A percentile compares a stretch with the other conserved stretches of the same genome.
phyloP scores from a whole-genome alignment of 345 rosid genomes.

The Psidium guajava region DNA sequence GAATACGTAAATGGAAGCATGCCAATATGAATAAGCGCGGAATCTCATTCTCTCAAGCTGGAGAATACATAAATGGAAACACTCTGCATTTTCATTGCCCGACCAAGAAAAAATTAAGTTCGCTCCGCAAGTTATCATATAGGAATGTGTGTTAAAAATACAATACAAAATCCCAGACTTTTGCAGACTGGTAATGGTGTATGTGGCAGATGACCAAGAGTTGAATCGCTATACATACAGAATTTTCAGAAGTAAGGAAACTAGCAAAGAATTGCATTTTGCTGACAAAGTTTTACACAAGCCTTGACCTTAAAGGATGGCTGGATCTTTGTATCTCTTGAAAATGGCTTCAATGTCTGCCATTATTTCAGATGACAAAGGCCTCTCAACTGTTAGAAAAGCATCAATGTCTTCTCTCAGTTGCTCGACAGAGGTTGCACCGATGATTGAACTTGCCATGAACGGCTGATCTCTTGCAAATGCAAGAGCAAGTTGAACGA shows the following conservation, averaged over 20 bases:
- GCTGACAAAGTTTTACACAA: background rate
- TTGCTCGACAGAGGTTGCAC: conserved; percentile 70
- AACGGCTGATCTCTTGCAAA: conserved; percentile 73
- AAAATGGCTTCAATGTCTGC: conserved; percentile 53
- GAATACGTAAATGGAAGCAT: background rate
- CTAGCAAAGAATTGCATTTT: background rate
- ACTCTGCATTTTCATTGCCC: background rate
- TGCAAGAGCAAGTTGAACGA: conserved; percentile 66
- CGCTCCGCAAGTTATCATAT: background rate
- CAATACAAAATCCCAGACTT: background rate
- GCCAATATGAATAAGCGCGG: background rate
- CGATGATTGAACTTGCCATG: conserved; percentile 69
- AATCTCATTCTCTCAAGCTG: background rate
- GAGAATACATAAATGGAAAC: background rate
- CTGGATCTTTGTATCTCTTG: conserved; percentile 61
- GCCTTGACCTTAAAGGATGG: conserved; percentile 12
- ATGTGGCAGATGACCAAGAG: background rate
- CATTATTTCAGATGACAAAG: conserved; percentile 47
- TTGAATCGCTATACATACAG: background rate
- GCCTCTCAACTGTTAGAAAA: conserved; percentile 48
- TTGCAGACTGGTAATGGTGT: background rate
- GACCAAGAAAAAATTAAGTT: background rate
- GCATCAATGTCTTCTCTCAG: conserved; percentile 79
- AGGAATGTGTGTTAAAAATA: background rate
- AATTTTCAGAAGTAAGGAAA: background rate